These are phyloP conservation scores for Exophiala sp. DNA, from an alignment of 2,329 filamentous ascomycete species.

Conservation along the genomic window DNA sequence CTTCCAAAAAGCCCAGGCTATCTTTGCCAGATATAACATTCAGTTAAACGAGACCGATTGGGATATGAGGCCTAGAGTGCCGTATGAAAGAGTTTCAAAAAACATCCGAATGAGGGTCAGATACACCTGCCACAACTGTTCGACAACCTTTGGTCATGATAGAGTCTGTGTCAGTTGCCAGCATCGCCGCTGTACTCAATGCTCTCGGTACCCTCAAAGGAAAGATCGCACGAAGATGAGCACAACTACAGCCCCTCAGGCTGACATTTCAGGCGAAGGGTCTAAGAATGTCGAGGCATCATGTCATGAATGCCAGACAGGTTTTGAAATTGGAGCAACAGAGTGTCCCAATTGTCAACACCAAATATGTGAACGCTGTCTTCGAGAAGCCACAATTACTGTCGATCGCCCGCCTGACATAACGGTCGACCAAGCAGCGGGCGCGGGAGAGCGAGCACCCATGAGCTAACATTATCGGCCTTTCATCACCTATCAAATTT, in stretches of 20 bases:
- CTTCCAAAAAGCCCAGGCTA: constrained; percentile 41
- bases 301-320: constrained; percentile 26
- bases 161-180: constrained; percentile 74
- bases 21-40: constrained; percentile 48
- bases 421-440: neutral
- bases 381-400: constrained; percentile 18
- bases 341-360: constrained; percentile 26
- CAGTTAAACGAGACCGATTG: constrained; percentile 43
- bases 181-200: constrained; percentile 77
- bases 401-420: constrained; percentile 6
- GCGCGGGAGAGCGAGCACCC: neutral
- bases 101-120: constrained; percentile 47
- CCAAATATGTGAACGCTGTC: constrained; percentile 24
- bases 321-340: constrained; percentile 15
- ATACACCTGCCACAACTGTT: constrained; percentile 74
- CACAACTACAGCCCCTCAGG: neutral
- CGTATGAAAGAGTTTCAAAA: constrained; percentile 40
- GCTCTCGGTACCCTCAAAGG: constrained; percentile 69
- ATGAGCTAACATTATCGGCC: constrained; percentile 8
- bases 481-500: neutral
- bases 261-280: neutral
- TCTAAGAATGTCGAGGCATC: constrained; percentile 7
- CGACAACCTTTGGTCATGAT: constrained; percentile 66
- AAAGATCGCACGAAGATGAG: constrained; percentile 48
- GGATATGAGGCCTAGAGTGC: constrained; percentile 34